A percentile compares a stretch with the other conserved stretches of the same genome.
These are phyloP conservation scores for Polytrichum commune DNA, from an alignment of 225 moss, liverwort and hornwort genomes.

Conservation along the genomic window DNA sequence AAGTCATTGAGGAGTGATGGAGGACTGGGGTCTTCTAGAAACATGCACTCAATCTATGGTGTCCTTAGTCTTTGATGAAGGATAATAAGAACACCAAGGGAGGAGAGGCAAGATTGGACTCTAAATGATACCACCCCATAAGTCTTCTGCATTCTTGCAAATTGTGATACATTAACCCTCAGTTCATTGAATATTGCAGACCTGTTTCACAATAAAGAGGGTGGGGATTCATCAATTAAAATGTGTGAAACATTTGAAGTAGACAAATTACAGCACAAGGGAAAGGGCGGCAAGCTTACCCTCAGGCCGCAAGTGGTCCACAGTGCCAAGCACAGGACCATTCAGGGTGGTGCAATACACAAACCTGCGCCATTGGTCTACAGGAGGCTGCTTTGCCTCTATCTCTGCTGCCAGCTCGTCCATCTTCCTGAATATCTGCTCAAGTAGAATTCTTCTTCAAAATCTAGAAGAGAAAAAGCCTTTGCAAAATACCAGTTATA, in stretches of 20 bases:
- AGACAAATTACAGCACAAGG: constrained; percentile 8
- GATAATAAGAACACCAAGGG: too few species aligned
- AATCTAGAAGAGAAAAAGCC: background rate
- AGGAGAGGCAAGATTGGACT: too few species aligned
- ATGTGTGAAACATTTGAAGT: background rate
- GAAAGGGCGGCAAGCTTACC: constrained; percentile 43
- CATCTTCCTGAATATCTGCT: constrained; percentile 90
- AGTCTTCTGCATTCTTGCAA: too few species aligned
- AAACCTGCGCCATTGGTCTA: constrained; percentile 96
- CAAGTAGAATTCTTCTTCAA: background rate
- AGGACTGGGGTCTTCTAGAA: too few species aligned
- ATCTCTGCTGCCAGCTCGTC: constrained; percentile 78
- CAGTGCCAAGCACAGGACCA: constrained; percentile 81
- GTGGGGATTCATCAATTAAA: too few species aligned
- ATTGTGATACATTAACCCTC: too few species aligned
- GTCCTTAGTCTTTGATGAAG: too few species aligned
- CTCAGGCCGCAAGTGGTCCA: constrained; percentile 86
- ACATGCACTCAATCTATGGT: too few species aligned
- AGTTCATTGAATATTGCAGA: too few species aligned
- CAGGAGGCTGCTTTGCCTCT: constrained; percentile 69
- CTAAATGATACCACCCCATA: too few species aligned
- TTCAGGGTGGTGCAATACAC: constrained; percentile 89
- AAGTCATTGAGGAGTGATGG: too few species aligned
- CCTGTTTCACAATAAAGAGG: too few species aligned
- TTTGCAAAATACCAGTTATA: background rate